phyloP scores from a whole-genome alignment of 164 flowering plant species.

The Chloranthus sessilifolius region DNA sequence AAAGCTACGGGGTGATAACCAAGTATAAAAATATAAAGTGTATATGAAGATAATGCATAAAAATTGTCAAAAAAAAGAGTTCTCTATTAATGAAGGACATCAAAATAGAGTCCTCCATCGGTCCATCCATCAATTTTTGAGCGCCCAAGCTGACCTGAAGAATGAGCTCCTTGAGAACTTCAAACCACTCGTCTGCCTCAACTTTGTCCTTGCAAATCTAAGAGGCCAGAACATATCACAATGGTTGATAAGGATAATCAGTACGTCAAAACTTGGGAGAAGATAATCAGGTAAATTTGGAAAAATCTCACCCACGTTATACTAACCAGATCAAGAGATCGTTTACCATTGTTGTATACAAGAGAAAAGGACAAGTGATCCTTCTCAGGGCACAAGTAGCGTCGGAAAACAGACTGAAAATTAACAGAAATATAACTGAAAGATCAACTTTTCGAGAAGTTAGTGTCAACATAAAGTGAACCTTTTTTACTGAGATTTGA shows the following conservation, averaged over 20 bases:
- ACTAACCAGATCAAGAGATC: constrained; percentile 93
- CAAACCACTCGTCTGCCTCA: constrained; percentile 96
- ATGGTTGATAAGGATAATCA: not conserved
- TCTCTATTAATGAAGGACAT: constrained; percentile 36
- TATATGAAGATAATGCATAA: too few relatives aligned
- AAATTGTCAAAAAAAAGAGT: too few relatives aligned
- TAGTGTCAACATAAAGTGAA: too few relatives aligned
- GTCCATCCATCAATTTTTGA: constrained; percentile 95
- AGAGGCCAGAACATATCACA: constrained; percentile 7
- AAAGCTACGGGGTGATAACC: too few relatives aligned
- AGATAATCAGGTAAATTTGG: not conserved
- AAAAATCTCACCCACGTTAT: constrained; percentile 2
- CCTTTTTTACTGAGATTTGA: too few relatives aligned
- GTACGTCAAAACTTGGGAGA: not conserved
- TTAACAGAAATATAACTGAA: not conserved
- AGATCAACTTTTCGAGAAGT: too few relatives aligned
- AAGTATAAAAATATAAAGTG: too few relatives aligned
- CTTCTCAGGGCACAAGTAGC: constrained; percentile 85
- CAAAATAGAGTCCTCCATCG: constrained; percentile 78
- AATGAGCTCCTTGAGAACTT: constrained; percentile 75
- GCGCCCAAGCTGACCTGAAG: constrained; percentile 80
- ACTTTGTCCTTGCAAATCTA: constrained; percentile 97
- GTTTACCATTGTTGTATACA: constrained; percentile 77
- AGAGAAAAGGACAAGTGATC: constrained; percentile 95
- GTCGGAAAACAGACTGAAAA: constrained; percentile 77